Evolutionary conservation across 2,329 filamentous ascomycete genomes (phyloP).

Genomic region (Verticillium dahliae): DNA sequence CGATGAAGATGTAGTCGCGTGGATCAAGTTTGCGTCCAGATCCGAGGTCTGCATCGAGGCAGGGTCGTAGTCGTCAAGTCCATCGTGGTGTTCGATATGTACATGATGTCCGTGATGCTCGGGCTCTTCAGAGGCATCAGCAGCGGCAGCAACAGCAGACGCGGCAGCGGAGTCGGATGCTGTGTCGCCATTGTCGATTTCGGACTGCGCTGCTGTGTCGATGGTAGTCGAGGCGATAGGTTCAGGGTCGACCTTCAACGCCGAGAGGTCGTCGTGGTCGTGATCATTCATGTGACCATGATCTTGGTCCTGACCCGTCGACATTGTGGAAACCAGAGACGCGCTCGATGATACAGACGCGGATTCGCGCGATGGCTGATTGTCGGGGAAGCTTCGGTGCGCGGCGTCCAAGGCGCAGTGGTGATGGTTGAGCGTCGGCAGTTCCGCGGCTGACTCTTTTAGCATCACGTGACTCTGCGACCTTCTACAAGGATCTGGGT

Average conservation of each 20-base stretch:
- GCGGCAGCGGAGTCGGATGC: neutral
- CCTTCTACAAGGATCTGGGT: too few relatives aligned
- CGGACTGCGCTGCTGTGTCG: neutral
- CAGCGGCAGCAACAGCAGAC: neutral
- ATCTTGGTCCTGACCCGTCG: neutral
- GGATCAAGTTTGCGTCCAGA: slow-evolving; percentile 1
- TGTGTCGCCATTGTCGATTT: neutral
- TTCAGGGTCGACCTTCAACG: neutral
- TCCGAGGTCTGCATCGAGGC: neutral
- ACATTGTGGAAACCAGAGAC: neutral
- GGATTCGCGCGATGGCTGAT: slow-evolving; percentile 30
- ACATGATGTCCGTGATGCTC: neutral
- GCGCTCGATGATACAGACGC: slow-evolving; percentile 2
- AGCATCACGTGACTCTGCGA: neutral
- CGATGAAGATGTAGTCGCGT: slow-evolving; percentile 2
- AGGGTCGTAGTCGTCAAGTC: neutral
- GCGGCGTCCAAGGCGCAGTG: neutral
- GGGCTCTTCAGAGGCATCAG: neutral
- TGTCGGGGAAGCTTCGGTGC: slow-evolving; percentile 34
- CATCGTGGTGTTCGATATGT: neutral
- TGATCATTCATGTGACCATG: neutral
- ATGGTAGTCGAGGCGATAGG: neutral
- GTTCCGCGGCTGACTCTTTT: neutral
- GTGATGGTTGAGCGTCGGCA: neutral
- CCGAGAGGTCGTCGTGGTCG: neutral